A percentile compares a stretch with the other conserved stretches of the same genome.
phyloP scores from a whole-genome alignment of 306 rosid species.

The Quercus suber region DNA sequence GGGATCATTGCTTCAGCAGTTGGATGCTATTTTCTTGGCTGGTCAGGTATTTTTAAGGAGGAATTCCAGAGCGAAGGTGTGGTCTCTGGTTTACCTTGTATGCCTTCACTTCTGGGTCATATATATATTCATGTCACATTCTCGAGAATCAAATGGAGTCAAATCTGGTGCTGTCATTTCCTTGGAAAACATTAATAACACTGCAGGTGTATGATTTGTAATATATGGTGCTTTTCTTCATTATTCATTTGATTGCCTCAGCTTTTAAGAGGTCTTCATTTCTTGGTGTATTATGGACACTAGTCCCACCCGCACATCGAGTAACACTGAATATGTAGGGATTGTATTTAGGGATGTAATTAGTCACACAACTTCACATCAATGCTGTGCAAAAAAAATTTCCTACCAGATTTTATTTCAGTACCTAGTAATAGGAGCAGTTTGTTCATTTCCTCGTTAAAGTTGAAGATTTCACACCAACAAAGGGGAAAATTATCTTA shows the following conservation, averaged over 20 bases:
- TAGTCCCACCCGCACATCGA: not conserved
- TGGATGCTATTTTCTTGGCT: slow-evolving; percentile 69
- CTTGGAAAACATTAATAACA: slow-evolving; percentile 76
- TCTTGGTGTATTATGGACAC: slow-evolving; percentile 14
- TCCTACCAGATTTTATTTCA: not conserved
- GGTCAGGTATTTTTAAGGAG: slow-evolving; percentile 76
- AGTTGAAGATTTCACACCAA: no score
- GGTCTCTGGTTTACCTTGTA: slow-evolving; percentile 72
- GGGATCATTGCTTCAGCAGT: slow-evolving; percentile 67
- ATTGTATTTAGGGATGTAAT: slow-evolving; percentile 7
- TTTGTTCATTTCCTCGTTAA: no score
- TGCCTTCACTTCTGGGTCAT: slow-evolving; percentile 95
- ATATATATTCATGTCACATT: slow-evolving; percentile 72
- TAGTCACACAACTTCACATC: not conserved
- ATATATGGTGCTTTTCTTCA: not conserved
- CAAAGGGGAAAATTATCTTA: no score
- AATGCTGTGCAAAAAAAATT: not conserved
- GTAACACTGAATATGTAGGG: slow-evolving; percentile 13
- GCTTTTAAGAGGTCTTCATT: slow-evolving; percentile 38
- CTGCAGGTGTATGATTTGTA: slow-evolving; percentile 46
- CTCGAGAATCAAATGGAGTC: slow-evolving; percentile 55
- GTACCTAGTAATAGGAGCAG: not conserved
- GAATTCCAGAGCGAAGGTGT: slow-evolving; percentile 67
- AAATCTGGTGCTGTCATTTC: slow-evolving; percentile 83
- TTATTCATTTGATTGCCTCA: slow-evolving; percentile 19